Conservation (phyloP, 2,329 filamentous ascomycete genomes). For the Botrytis fragariae region DNA sequence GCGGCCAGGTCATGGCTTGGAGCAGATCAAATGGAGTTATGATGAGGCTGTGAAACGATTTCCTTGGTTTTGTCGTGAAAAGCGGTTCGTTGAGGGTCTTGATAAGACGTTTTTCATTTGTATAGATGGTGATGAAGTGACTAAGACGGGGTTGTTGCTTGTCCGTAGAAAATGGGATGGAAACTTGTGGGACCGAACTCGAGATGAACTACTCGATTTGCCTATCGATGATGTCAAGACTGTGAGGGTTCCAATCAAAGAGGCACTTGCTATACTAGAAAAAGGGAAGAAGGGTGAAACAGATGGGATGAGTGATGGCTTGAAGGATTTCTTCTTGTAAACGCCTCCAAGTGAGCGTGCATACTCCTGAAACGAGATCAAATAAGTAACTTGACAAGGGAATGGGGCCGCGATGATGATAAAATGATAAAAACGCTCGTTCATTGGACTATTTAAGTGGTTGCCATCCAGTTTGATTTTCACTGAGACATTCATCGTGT, state of each 20-base stretch:
- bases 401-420: neutral
- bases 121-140: neutral
- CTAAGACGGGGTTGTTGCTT: neutral
- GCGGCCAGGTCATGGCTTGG: neutral
- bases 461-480: neutral
- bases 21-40: neutral
- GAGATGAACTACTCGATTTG: neutral
- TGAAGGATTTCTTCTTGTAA: neutral
- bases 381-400: neutral
- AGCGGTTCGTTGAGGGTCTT: neutral
- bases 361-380: neutral
- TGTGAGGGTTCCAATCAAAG: neutral
- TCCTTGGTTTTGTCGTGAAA: neutral
- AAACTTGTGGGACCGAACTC: neutral
- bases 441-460: neutral
- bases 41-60: neutral
- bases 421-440: neutral
- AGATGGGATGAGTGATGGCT: neutral
- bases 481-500: neutral
- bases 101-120: neutral
- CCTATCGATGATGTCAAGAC: neutral
- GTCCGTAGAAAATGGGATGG: neutral
- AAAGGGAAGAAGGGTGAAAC: neutral
- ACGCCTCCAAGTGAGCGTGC: neutral
- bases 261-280: neutral